These are phyloP conservation scores for Poa annua DNA, from an alignment of 176 grass and related monocot species.

Conservation along the genomic window DNA sequence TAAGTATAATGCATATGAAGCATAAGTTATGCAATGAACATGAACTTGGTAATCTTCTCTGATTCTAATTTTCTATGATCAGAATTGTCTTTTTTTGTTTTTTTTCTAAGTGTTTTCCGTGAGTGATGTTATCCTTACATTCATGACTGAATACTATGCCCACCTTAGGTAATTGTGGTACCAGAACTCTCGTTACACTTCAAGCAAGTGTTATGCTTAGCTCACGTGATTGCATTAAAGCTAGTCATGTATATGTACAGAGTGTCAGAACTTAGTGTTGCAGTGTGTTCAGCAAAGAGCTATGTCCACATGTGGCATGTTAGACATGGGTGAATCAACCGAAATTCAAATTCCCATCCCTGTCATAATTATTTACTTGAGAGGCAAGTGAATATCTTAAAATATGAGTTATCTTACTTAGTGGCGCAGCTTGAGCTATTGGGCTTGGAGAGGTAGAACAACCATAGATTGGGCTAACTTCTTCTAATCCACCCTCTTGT, in stretches of 20 bases:
- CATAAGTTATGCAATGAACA: not conserved
- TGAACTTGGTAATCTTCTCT: not conserved
- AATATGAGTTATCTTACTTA: not conserved
- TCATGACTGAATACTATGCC: not conserved
- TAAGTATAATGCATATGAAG: constrained; percentile 12
- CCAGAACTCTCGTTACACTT: not conserved
- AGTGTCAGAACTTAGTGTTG: not conserved
- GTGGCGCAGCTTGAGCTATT: too few species aligned
- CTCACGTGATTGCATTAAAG: not conserved
- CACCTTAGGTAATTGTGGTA: not conserved
- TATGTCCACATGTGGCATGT: not conserved
- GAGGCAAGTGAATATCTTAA: constrained; percentile 1
- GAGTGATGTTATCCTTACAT: not conserved
- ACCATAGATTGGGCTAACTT: too few species aligned
- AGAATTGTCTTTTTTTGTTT: not conserved
- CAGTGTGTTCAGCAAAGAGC: not conserved
- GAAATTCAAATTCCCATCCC: not conserved
- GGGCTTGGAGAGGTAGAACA: too few species aligned
- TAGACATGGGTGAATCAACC: not conserved
- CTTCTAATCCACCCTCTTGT: not conserved
- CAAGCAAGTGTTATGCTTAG: not conserved
- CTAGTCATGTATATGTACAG: not conserved
- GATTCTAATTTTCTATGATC: not conserved
- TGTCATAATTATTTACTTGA: not conserved
- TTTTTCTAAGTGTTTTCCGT: not conserved